A percentile compares a stretch with the other conserved stretches of the same genome.
Evolutionary conservation across 768 basidiomycete genomes (phyloP).

Genomic region (Suillus luteus): DNA sequence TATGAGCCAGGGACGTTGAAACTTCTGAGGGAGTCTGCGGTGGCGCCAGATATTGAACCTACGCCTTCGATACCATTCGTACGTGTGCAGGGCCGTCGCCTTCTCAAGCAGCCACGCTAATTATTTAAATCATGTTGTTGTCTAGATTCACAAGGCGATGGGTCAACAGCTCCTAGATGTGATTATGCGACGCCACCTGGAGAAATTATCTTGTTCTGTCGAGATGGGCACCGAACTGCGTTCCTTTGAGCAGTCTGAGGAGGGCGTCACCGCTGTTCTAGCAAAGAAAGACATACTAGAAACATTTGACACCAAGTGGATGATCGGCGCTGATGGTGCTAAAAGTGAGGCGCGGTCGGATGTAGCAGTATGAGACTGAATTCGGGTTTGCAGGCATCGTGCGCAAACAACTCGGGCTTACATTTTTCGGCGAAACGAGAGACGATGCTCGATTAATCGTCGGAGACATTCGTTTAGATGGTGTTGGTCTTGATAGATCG

Average conservation of each 20-base stretch:
- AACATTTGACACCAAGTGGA: slow-evolving; percentile 9
- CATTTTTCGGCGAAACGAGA: slow-evolving; percentile 31
- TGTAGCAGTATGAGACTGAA: neutral
- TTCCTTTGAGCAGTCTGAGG: slow-evolving; percentile 34
- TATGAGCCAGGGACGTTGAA: slow-evolving; percentile 29
- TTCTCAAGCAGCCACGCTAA: neutral
- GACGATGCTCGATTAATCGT: slow-evolving; percentile 27
- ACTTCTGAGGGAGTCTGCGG: slow-evolving; percentile 5
- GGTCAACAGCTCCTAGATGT: slow-evolving; percentile 36
- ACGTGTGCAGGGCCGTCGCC: slow-evolving; percentile 2
- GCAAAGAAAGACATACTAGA: slow-evolving; percentile 4
- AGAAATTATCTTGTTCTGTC: slow-evolving; percentile 30
- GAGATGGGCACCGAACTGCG: slow-evolving; percentile 39
- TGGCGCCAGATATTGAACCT: slow-evolving; percentile 21
- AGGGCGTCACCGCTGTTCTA: slow-evolving; percentile 30
- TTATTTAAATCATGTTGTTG: neutral
- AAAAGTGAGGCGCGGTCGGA: slow-evolving; percentile 8
- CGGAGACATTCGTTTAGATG: slow-evolving; percentile 38
- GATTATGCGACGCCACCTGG: slow-evolving; percentile 21
- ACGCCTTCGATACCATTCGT: slow-evolving; percentile 32
- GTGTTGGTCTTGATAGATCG: slow-evolving; percentile 39
- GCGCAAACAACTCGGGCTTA: slow-evolving; percentile 13
- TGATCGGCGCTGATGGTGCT: slow-evolving; percentile 22
- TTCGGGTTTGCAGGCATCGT: neutral
- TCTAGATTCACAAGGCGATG: slow-evolving; percentile 20